These are phyloP conservation scores for Glonium stellatum DNA, from an alignment of 495 filamentous ascomycete genomes.

Conservation along the genomic window DNA sequence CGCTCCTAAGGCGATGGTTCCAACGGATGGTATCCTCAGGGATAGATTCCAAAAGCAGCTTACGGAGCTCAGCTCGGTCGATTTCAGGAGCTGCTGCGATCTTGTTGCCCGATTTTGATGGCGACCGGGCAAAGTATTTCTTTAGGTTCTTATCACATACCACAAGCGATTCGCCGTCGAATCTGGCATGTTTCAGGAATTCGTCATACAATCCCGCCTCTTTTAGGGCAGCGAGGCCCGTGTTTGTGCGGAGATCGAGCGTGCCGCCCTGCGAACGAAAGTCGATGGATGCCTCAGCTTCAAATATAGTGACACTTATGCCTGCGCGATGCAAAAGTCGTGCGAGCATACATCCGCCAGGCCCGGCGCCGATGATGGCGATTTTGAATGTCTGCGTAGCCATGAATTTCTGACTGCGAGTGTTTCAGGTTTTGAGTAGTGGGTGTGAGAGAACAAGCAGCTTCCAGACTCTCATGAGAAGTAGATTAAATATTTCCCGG, in stretches of 20 bases:
- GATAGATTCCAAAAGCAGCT: constrained; percentile 16
- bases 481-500: no score
- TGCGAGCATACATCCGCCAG: constrained; percentile 52
- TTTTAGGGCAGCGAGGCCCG: constrained; percentile 47
- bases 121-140: constrained; percentile 32
- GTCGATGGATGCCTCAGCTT: constrained; percentile 40
- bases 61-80: constrained; percentile 21
- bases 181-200: constrained; percentile 41
- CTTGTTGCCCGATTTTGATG: constrained; percentile 28
- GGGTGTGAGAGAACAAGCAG: no score
- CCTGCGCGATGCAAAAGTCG: constrained; percentile 44
- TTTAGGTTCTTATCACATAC: constrained; percentile 34
- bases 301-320: constrained; percentile 48
- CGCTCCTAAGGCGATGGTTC: constrained; percentile 12
- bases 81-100: constrained; percentile 22
- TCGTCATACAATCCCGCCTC: constrained; percentile 45
- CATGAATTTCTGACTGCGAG: neutral
- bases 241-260: constrained; percentile 48
- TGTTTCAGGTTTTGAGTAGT: no score
- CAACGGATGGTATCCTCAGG: constrained; percentile 12
- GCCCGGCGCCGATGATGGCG: constrained; percentile 39
- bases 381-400: constrained; percentile 29
- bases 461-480: no score
- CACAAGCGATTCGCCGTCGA: constrained; percentile 39
- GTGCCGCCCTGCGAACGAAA: constrained; percentile 46